Evolutionary conservation across 2,329 filamentous ascomycete species (phyloP), one percentile per base, ranked within the genome.

Genomic region (Colletotrichum sp.): DNA sequence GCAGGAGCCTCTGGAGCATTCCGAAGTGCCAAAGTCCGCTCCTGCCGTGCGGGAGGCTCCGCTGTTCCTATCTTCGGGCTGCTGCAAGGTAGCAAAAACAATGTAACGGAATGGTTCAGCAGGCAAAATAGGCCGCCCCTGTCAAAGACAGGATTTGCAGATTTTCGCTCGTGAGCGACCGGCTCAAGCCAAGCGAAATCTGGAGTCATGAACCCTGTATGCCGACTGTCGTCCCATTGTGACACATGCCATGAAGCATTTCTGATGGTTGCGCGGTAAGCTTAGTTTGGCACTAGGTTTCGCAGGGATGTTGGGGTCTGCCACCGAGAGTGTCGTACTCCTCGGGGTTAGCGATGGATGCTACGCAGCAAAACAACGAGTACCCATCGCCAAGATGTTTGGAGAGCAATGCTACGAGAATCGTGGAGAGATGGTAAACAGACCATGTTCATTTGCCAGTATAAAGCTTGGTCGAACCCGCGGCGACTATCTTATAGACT

Each of bases 401-500:
- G 21, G 21, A 4, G 6, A 18, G 24, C 7, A 3, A 52, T 52
- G 10, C 6, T 52, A 21, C 43, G 1, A 52, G n/a, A 52, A 52
- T 21, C n/a, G 7, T 52, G 6, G 43, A 52, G 18, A 52, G n/a
- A 52, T 21, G n/a, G n/a, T 7, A 52, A 13, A 52, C n/a, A 52
- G n/a, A 21, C 3, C 55, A 59, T 28, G 14, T 4, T 28, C 21
- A 3, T 59, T 59, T 21, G n/a, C 4, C 10, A 7, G 43, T 52
- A 52, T 52, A 52, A 52, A 52, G 43, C n/a, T 13, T 21, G 12
- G 10, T 21, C 10, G n/a, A 52, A 0, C 6, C 43, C 43, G 43
- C 10, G 6, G 10, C n/a, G 6, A 13, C 6, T 0, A 21, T 13
- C 10, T 13, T 13, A 0, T 0, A 52, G 10, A 21, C 3, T 52